These are phyloP conservation scores for Suhomyces vadensis DNA, from an alignment of 805 yeast species.

Conservation along the genomic window DNA sequence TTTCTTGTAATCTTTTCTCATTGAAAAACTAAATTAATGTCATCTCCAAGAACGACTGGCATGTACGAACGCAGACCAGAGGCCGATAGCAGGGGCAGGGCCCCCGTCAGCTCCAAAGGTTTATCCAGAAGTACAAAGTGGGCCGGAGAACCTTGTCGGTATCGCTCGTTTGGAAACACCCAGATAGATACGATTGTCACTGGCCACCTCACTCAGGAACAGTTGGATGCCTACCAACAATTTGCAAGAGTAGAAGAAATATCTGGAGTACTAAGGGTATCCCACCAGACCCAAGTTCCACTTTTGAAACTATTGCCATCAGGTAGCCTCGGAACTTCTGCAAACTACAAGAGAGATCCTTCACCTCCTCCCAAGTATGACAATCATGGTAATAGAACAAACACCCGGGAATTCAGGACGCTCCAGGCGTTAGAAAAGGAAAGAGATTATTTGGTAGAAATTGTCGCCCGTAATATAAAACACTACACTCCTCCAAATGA, in stretches of 20 bases:
- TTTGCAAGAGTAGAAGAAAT: slow-evolving; percentile 80
- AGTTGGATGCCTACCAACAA: slow-evolving; percentile 70
- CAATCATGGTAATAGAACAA: slow-evolving; percentile 74
- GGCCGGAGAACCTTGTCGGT: slow-evolving; percentile 34
- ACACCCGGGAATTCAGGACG: slow-evolving; percentile 75
- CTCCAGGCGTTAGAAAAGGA: slow-evolving; percentile 69
- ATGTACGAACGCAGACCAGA: background rate
- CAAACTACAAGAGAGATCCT: slow-evolving; percentile 57
- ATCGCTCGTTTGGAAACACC: slow-evolving; percentile 20
- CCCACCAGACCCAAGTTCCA: slow-evolving; percentile 29
- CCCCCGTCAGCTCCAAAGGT: background rate
- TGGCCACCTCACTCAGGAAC: slow-evolving; percentile 61
- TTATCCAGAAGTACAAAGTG: slow-evolving; percentile 30
- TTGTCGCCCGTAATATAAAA: slow-evolving; percentile 71
- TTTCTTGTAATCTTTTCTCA: background rate
- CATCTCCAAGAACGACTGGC: background rate
- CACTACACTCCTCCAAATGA: slow-evolving; percentile 78
- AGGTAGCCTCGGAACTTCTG: slow-evolving; percentile 22
- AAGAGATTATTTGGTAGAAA: slow-evolving; percentile 74
- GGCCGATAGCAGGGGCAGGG: slow-evolving; percentile 1
- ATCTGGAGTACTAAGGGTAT: slow-evolving; percentile 50
- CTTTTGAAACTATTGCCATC: slow-evolving; percentile 54
- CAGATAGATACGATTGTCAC: slow-evolving; percentile 37
- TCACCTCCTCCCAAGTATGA: slow-evolving; percentile 96
- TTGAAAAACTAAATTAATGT: background rate